Evolutionary conservation across 2,329 filamentous ascomycete genomes (phyloP), one percentile per base, ranked within the genome.

Genomic region (Curvularia eragrostidis): DNA sequence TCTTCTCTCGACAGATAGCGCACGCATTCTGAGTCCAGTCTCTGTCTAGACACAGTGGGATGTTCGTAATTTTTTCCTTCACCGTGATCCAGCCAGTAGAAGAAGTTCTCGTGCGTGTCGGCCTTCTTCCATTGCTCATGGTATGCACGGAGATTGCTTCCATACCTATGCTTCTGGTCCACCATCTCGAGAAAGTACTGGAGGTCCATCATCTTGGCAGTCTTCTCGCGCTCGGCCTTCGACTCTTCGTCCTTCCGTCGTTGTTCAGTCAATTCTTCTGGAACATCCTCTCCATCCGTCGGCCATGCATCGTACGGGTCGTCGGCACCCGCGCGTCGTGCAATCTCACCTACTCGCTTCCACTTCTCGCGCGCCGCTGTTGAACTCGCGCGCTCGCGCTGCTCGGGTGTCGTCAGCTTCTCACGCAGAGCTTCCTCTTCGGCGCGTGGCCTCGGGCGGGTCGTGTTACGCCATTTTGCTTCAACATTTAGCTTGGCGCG

Each of bases 71-170:
- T 75, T 65, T 81, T 87, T 0, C 93, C 93, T 48, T 89, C 88
- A 5, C 93, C 93, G 57, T 90, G 83, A 72, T 97, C 93, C 1
- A 97, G 82, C 93, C 93, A 97, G 78, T 93, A 94, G 75, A 97
- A 97, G 82, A 93, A 97, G 72, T 95, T 96, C 73, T 97, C 89
- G 4, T 87, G 85, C 0, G 91, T 94, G 26, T 90, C 82, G 1
- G 86, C 81, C 59, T 84, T 86, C 75, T 92, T 92, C 93, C 93
- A 97, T 63, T 90, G 87, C 58, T 87, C 85, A 70, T 97, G 93
- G 67, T 97, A 97, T 30, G 86, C 84, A 30, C 90, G 83, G 49
- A 97, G 77, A 65, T 95, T 96, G 52, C 88, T 89, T 3, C 93
- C 93, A 70, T 97, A 96, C 3, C 93, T 86, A 73, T 97, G 93